Base-by-base conservation (phyloP, 1,284 basidiomycete genomes). In the Tilletia horrida region DNA sequence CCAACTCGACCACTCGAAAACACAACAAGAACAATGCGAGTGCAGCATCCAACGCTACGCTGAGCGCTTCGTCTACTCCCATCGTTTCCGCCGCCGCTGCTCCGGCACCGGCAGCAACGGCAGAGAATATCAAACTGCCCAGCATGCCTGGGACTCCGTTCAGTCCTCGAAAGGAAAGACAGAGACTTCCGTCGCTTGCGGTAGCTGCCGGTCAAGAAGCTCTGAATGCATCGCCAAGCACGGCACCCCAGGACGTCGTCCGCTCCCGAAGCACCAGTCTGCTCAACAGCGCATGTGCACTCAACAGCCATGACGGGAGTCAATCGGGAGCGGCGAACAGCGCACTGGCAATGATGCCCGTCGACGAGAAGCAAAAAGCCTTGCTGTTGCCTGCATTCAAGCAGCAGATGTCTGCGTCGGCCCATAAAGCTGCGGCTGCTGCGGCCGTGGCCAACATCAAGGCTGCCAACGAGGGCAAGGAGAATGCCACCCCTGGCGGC, bases 331-430 rank as follows among this genome's bases (percentile, higher is more conserved):
- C 21, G 1, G 63, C 63, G 23, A 64, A 64, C 35, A 23, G 40
- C 23, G 63, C 63, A 14, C 35, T 63, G 31, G 61, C 61, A n/a
- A 64, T 64, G 63, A 16, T n/a, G 23, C 23, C 23, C 11, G 63
- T 65, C 29, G 64, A 65, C 50, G 64, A 65, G 52, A 47, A 29
- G 27, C 64, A 65, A 16, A 65, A 65, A 42, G 64, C 48, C 6
- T 21, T 47, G 14, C 27, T 64, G 45, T 50, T 65, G 31, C 52
- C 61, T 25, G 61, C 61, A 11, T 62, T 62, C 61, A 62, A 45
- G 40, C 61, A 62, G 23, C 61, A 62, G 40, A 44, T 45, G 61
- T 45, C 40, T 18, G 42, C 61, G 21, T 43, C 61, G 55, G 55
- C 31, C 3, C 55, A 59, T 14, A 59, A 59, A 29, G 55, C 55